Evolutionary conservation across 495 filamentous ascomycete species (phyloP), one percentile per base, ranked within the genome.

Genomic region (Xylaria intraflava): DNA sequence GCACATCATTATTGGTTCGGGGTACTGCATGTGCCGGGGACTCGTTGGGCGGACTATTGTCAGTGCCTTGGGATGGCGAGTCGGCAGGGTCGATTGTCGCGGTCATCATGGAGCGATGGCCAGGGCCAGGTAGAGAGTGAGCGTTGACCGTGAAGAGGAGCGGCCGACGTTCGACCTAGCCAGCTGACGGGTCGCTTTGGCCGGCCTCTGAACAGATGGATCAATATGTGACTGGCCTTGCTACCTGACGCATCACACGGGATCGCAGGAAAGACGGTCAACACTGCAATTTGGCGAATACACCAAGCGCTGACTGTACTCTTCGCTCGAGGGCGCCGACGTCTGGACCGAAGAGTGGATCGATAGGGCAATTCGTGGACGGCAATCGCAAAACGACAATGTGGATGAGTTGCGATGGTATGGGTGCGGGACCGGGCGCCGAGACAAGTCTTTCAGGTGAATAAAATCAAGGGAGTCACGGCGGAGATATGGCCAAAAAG

Each of bases 1-100:
- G 87, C 16, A 88, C 75, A 50, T 76, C 81, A 38, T 69, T 75
- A 62, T 84, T 83, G 51, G 26, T 47, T 49, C 57, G 58, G 44
- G 58, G 23, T 12, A 55, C 46, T 16, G 53, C 20, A 10, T 56
- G 53, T 14, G 61, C 29, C 8, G 55, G 39, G 23, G 29, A 36
- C 4, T 57, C 58, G 50, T 61, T 56, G 22, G 51, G 49, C n/a
- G 64, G 64, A 39, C 64, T 66, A 29, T 60, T 58, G 14, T 57
- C 60, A 30, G 64, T 35, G 46, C 55, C 61, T 43, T 60, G 64
- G 41, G 64, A 66, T 14, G 53, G 55, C 10, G 64, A 54, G 40
- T 64, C 59, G 57, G 57, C 59, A 8, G 49, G 51, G 50, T 57
- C 56, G 10, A 51, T 54, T 5, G 39, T 44, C 29, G 51, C 35